A percentile compares a stretch with the other conserved stretches of the same genome.
Evolutionary conservation across 805 yeast species (phyloP).

Genomic region (Nakazawaea ambrosiae): DNA sequence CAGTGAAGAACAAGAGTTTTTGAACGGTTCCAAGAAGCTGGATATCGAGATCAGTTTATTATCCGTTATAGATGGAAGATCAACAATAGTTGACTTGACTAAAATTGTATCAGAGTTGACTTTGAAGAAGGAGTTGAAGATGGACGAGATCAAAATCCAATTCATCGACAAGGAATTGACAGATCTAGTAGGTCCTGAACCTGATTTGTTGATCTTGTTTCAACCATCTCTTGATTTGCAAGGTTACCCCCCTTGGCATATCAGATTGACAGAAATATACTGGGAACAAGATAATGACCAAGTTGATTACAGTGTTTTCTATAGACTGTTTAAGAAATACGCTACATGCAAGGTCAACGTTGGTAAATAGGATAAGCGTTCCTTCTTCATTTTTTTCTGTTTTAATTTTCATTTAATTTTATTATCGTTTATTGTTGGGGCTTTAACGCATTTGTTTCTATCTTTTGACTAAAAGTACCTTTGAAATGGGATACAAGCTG

Average conservation of each 20-base stretch:
- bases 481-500: too few relatives aligned
- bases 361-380: conserved; percentile 67
- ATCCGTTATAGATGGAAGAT: conserved; percentile 78
- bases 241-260: conserved; percentile 98
- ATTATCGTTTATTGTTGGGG: not conserved
- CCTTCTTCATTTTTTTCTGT: too few relatives aligned
- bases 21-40: conserved; percentile 22
- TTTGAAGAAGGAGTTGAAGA: conserved; percentile 47
- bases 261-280: conserved; percentile 81
- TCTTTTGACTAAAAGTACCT: too few relatives aligned
- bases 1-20: conserved; percentile 21
- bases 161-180: conserved; percentile 67
- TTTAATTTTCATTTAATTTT: not conserved
- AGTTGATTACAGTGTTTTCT: conserved; percentile 77
- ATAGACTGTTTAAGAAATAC: conserved; percentile 68
- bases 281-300: conserved; percentile 83
- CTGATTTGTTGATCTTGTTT: conserved; percentile 79
- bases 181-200: conserved; percentile 83
- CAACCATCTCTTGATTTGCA: conserved; percentile 85
- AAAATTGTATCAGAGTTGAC: conserved; percentile 78
- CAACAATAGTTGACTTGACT: conserved; percentile 83
- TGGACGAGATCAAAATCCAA: conserved; percentile 65
- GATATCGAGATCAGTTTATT: conserved; percentile 62
- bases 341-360: conserved; percentile 81
- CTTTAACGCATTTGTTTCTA: conserved; percentile 3